Base-by-base conservation (phyloP, 208 protist species). In the Crithidia thermophila region DNA sequence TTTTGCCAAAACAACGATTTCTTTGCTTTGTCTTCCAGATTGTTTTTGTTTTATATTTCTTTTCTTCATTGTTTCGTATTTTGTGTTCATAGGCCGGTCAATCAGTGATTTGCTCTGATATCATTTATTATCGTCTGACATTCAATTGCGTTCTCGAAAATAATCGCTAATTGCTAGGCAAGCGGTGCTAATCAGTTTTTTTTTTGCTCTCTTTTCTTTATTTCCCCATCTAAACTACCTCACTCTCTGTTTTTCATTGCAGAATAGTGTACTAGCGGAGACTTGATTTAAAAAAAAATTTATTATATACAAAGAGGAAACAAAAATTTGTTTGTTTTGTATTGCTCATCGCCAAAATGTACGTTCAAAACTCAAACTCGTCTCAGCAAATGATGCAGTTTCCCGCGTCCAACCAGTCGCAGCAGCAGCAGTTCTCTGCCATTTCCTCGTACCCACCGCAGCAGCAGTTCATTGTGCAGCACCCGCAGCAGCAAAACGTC, bases 391-490 rank as follows among this genome's bases (percentile, higher is more conserved):
- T 77, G 66, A 71, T 82, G 66, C 52, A 63, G 52, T 71, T 82
- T 27, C 66, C 58, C 4, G 20, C 56, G 37, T 27, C 36, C 18
- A 71, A 71, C 49, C 62, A 71, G 30, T 70, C 61, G 7, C 70
- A 70, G 47, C 79, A 70, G 47, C 79, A 84, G 69, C 73, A 75
- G 75, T 72, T 81, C 33, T 73, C 66, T 56, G 46, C 74, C 0
- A 69, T 82, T 28, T 68, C 68, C 0, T 72, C 75, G 27, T 82
- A 79, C 63, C 23, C 64, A 3, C 62, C 55, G 36, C 72, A 78
- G 71, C 69, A 71, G 50, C 47, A 46, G 4, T 73, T 79, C 47
- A 67, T 77, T 18, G 67, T 81, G 47, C 74, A 73, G 52, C 75
- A 69, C 45, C 63, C 70, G 2, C 75, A 72, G 37, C 69, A 75